phyloP scores from a whole-genome alignment of 352 stramenopile genomes.

The Phytophthora sp. region DNA sequence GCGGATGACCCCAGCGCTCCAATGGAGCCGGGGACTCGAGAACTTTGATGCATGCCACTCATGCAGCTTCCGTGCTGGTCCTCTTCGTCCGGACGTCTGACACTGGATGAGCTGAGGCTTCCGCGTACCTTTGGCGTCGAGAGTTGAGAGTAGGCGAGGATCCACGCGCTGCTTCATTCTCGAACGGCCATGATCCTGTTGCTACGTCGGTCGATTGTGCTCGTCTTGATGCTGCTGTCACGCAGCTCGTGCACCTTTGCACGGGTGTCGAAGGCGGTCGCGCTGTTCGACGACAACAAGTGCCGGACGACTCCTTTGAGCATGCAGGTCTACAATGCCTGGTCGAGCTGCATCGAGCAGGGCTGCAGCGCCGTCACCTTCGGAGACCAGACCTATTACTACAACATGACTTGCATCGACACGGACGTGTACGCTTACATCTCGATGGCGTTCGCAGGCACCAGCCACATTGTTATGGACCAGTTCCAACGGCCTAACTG shows the following conservation, averaged over 20 bases:
- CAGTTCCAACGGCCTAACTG: constrained; percentile 27
- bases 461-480: constrained; percentile 32
- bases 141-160: constrained; percentile 5
- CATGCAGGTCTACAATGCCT: constrained; percentile 23
- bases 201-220: constrained; percentile 8
- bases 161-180: constrained; percentile 21
- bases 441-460: constrained; percentile 10
- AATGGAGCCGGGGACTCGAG: background rate
- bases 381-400: constrained; percentile 24
- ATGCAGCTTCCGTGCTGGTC: constrained; percentile 29
- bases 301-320: constrained; percentile 23
- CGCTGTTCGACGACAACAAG: constrained; percentile 19
- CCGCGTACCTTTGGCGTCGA: background rate
- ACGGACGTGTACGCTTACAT: constrained; percentile 11
- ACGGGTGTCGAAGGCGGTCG: constrained; percentile 14
- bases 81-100: constrained; percentile 8
- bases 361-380: constrained; percentile 20
- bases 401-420: constrained; percentile 16
- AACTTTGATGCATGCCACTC: constrained; percentile 19
- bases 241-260: background rate
- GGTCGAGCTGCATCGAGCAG: constrained; percentile 18
- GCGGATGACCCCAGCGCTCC: constrained; percentile 15
- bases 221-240: constrained; percentile 6
- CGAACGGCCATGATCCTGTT: constrained; percentile 28
- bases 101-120: constrained; percentile 17